Evolutionary conservation across 805 yeast genomes (phyloP), one percentile per base, ranked within the genome.

Genomic region (Candida parachauliodes): DNA sequence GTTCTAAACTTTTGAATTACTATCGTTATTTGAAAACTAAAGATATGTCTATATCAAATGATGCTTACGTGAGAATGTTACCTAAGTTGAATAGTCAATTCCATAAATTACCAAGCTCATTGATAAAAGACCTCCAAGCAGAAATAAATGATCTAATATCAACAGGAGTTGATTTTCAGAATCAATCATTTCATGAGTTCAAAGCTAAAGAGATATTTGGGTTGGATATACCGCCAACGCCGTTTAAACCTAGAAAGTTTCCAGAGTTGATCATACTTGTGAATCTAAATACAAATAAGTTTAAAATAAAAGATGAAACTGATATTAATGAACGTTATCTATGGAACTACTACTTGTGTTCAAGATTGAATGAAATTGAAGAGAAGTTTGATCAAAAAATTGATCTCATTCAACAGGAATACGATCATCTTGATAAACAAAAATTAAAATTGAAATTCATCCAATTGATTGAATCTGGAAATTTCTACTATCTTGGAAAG

Each of bases 281-380:
- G 6, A 23, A 32, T 32, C 3, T 32, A 23, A 32, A 32, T 17
- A 23, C 28, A 5, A 22, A 16, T 11, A 32, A 8, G n/a, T 32
- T 11, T 32, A 10, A 20, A 10, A n/a, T 20, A 12, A 19, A 31
- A 11, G n/a, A n/a, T n/a, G n/a, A n/a, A n/a, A n/a, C n/a, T n/a
- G 11, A 30, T 9, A 31, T 31, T 21, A 25, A 32, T 24, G 23
- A 23, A 2, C 23, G 3, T 23, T 32, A 19, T n/a, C n/a, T 32
- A 16, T 32, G 28, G 28, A 32, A 32, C 17, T 32, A 32, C 18
- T 32, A 32, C n/a, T 8, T 32, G 5, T 5, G 22, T 11, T 14
- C 22, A 21, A 23, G 28, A 15, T 15, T 32, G n/a, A 5, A 5
- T 18, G 8, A 21, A 5, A 3, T 31, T 3, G 24, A 29, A 3